Percentiles rank a stretch among this genome's conserved stretches.
Conservation (phyloP, 1,139 yeast species). For the Diutina catenulata region DNA sequence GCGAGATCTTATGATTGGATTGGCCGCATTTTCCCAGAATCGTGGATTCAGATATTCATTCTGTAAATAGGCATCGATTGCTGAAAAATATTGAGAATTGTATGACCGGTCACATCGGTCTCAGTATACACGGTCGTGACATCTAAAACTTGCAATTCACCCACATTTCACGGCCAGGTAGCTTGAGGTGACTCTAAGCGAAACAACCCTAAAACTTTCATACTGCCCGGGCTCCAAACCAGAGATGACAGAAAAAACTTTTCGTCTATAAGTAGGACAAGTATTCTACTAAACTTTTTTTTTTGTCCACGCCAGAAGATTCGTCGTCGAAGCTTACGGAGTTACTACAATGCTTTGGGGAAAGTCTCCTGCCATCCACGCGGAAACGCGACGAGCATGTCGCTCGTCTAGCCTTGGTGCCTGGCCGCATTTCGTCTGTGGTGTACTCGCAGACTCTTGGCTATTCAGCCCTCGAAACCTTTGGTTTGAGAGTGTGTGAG, state of each 20-base stretch:
- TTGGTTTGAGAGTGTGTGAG: background rate
- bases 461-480: slow-evolving; percentile 1
- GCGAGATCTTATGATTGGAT: slow-evolving; percentile 33
- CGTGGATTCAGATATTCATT: background rate
- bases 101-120: too few species aligned
- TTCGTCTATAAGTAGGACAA: too few species aligned
- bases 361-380: slow-evolving; percentile 5
- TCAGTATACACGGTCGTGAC: too few species aligned
- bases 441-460: background rate
- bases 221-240: too few species aligned
- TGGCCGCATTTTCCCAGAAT: slow-evolving; percentile 21
- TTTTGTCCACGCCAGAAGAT: slow-evolving; percentile 2
- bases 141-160: too few species aligned
- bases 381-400: slow-evolving; percentile 5
- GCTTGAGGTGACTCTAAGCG: too few species aligned
- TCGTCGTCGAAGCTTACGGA: slow-evolving; percentile 4
- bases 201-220: too few species aligned
- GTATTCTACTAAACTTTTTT: too few species aligned
- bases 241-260: too few species aligned
- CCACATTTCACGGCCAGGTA: too few species aligned
- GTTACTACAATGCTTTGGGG: slow-evolving; percentile 5
- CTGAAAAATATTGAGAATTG: background rate
- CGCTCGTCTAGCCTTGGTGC: background rate
- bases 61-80: background rate
- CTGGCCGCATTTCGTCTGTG: background rate